Conservation (phyloP, 306 rosid species). For the Neltuma alba region DNA sequence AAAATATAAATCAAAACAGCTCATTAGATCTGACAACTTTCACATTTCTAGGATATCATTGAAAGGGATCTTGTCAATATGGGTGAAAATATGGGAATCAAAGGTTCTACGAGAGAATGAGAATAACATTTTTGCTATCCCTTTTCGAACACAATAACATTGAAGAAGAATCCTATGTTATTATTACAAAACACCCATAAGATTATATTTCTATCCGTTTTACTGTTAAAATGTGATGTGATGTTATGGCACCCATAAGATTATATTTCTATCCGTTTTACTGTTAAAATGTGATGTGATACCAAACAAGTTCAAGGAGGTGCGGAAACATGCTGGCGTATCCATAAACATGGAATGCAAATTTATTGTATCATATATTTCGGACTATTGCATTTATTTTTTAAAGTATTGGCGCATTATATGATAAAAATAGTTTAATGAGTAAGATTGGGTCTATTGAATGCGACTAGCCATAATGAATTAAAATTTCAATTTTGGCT, state of each 20-base stretch:
- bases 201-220: too few relatives aligned
- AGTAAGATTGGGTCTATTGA: too few relatives aligned
- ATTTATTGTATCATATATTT: neutral
- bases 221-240: too few relatives aligned
- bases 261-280: neutral
- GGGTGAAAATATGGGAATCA: neutral
- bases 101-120: neutral
- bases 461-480: too few relatives aligned
- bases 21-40: neutral
- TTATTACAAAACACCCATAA: neutral
- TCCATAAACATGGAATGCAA: neutral
- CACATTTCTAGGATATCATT: too few relatives aligned
- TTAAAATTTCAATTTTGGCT: too few relatives aligned
- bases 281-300: neutral
- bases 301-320: neutral
- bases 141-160: neutral
- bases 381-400: too few relatives aligned
- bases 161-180: neutral
- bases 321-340: neutral
- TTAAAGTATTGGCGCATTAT: too few relatives aligned
- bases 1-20: too few relatives aligned
- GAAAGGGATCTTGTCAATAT: neutral
- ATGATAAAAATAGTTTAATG: too few relatives aligned
- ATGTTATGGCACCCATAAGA: too few relatives aligned
- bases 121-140: neutral